Base-by-base conservation (phyloP, 768 basidiomycete species). In the Auricularia heimuer region DNA sequence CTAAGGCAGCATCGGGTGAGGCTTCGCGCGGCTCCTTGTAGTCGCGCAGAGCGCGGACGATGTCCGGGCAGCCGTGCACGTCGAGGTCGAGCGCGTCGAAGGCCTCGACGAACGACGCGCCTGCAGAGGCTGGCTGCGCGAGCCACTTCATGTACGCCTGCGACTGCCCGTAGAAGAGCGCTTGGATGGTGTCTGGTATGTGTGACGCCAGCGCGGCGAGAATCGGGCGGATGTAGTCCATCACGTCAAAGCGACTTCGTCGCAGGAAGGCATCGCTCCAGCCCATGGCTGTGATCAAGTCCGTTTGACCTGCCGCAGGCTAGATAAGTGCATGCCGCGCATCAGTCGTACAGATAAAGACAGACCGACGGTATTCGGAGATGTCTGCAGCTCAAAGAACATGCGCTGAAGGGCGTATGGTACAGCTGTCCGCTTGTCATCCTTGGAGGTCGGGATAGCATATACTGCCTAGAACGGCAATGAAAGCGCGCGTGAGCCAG, bases 61-160 rank as follows among this genome's bases (percentile, higher is more conserved):
- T 33, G 34, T 60, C 56, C 56, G 56, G 2, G 34, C 12, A 60
- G 12, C 56, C 56, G 29, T 60, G 56, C 56, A 60, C 56, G 34
- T 60, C 56, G 56, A 60, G 56, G 34, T 60, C 56, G 56, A 60
- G 56, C 34, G 56, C 56, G 56, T 60, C 56, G 56, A 60, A 60
- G 6, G 56, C 29, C 56, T 29, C 56, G 11, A 24, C 34, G 29
- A 33, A 29, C 2, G 56, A 12, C 34, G 56, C 24, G 24, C 8
- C 3, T 4, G 11, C 7, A 21, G 29, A 4, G 11, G 14, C 56
- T 1, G 39, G 39, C 39, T 42, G 39, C 54, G 21, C 56, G 34
- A 60, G 29, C 24, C 56, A 29, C 16, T 14, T 35, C 29, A 60
- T 12, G 34, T 60, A 60, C 56, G 56, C 56, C 56, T 60, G 24